These are phyloP conservation scores for Globisporangium iwayamae DNA, from an alignment of 352 stramenopile genomes.

Conservation along the genomic window DNA sequence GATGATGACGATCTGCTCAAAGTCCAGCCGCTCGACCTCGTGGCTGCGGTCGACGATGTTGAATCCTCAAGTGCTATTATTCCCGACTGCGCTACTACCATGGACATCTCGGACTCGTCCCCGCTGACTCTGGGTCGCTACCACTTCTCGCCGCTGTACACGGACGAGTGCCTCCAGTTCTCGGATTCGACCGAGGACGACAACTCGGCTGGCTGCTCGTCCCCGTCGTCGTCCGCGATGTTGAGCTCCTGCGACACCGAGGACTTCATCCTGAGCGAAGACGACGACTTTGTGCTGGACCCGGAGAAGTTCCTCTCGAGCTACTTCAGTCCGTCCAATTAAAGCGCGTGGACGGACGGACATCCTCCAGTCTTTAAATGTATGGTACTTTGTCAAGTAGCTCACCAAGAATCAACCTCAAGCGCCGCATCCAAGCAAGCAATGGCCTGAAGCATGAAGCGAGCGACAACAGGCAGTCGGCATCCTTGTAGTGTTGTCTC, in stretches of 20 bases:
- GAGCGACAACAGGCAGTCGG: constrained; percentile 17
- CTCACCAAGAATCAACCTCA: background rate
- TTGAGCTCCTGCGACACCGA: constrained; percentile 22
- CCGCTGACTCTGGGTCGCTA: constrained; percentile 18
- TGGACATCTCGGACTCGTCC: constrained; percentile 15
- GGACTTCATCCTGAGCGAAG: constrained; percentile 39
- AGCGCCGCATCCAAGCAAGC: background rate
- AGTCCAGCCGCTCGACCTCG: constrained; percentile 10
- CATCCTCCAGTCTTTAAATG: constrained; percentile 9
- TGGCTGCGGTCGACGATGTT: background rate
- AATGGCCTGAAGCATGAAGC: constrained; percentile 16
- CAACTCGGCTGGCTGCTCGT: constrained; percentile 13
- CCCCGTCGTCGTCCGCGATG: constrained; percentile 18
- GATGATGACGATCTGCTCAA: constrained; percentile 25
- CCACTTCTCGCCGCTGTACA: constrained; percentile 26
- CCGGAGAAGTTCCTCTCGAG: constrained; percentile 84
- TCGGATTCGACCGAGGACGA: constrained; percentile 11
- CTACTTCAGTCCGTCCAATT: constrained; percentile 58
- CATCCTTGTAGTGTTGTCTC: constrained; percentile 21
- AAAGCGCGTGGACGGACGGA: background rate
- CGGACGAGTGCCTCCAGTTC: constrained; percentile 24
- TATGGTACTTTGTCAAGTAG: constrained; percentile 4
- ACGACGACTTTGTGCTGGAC: constrained; percentile 85
- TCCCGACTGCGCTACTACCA: background rate
- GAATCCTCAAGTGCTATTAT: background rate